Base-by-base conservation (phyloP, 2,329 filamentous ascomycete genomes). In the Fusarium chaquense region DNA sequence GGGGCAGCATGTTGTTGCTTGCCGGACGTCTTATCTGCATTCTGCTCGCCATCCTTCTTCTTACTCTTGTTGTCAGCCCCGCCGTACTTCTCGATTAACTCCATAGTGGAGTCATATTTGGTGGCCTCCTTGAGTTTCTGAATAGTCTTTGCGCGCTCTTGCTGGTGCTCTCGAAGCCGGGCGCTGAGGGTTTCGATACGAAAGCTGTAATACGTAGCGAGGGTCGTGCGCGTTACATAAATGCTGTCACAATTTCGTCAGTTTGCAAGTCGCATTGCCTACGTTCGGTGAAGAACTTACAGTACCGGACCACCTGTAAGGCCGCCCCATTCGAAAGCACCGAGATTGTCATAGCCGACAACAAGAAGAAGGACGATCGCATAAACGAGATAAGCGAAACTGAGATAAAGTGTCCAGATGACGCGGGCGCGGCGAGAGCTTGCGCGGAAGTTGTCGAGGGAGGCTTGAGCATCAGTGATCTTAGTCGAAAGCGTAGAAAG, bases 81-180 rank as follows among this genome's bases (percentile, higher is more conserved):
- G 36, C 94, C 94, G 78, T 99, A 99, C 76, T 98, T 99, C 76
- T 98, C 93, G 13, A 99, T 87, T 63, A 99, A 82, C 77, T 98
- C 90, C 76, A 97, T 89, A 2, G 96, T 99, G 33, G 94, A 96
- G 80, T 98, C 93, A 82, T 98, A 99, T 79, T 93, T 97, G 35
- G 96, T 99, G 28, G 94, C 94, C 62, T 91, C 90, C 81, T 99
- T 99, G 68, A 99, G 88, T 81, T 94, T 94, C 78, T 97, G 91
- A 70, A 99, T 98, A 3, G 94, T 97, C 73, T 89, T 89, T 62
- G 92, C 89, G 56, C 95, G 90, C 79, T 98, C 92, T 56, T 89
- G 88, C 75, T 94, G 89, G 36, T 94, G 86, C 22, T 87, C 87
- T 73, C 95, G 91, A 32, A 98, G 85, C 41, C 91, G 87, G 40